phyloP scores from a whole-genome alignment of 2,329 filamentous ascomycete species.

The Elsinoe fawcettii region DNA sequence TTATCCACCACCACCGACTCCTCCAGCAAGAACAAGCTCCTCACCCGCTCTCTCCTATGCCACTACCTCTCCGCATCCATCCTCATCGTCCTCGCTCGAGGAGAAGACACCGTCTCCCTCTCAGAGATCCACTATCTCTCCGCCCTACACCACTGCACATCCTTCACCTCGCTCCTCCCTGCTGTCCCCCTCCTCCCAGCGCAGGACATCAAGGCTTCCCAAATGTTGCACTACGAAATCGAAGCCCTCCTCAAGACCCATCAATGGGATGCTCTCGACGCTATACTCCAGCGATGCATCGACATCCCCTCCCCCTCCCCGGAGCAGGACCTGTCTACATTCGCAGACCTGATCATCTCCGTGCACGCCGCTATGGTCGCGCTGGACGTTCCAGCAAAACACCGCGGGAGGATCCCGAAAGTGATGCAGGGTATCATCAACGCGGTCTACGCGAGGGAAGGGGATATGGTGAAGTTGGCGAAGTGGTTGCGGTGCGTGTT shows the following conservation, averaged over 20 bases:
- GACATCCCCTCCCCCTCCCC: constrained; percentile 20
- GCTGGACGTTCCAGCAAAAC: constrained; percentile 20
- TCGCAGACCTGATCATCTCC: constrained; percentile 41
- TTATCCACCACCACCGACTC: constrained; percentile 21
- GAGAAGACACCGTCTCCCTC: constrained; percentile 33
- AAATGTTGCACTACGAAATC: constrained; percentile 68
- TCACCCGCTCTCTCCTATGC: constrained; percentile 58
- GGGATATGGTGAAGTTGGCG: constrained; percentile 54
- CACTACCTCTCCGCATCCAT: constrained; percentile 55
- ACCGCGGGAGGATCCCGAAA: constrained; percentile 22
- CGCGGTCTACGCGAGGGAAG: constrained; percentile 47
- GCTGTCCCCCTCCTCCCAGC: constrained; percentile 28
- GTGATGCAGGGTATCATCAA: constrained; percentile 62
- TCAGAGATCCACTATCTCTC: constrained; percentile 53
- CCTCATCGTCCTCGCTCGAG: constrained; percentile 41
- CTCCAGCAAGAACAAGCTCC: constrained; percentile 39
- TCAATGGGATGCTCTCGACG: constrained; percentile 57
- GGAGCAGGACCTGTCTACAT: constrained; percentile 38
- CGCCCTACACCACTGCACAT: constrained; percentile 52
- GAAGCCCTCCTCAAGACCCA: constrained; percentile 63
- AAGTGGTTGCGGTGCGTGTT: constrained; percentile 58
- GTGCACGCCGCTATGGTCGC: constrained; percentile 34
- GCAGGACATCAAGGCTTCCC: constrained; percentile 50
- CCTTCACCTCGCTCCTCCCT: constrained; percentile 45
- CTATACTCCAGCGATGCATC: constrained; percentile 46